A percentile compares a stretch with the other conserved stretches of the same genome.
Evolutionary conservation across 345 rosid species (phyloP).

Genomic region (Conringia planisiliqua): DNA sequence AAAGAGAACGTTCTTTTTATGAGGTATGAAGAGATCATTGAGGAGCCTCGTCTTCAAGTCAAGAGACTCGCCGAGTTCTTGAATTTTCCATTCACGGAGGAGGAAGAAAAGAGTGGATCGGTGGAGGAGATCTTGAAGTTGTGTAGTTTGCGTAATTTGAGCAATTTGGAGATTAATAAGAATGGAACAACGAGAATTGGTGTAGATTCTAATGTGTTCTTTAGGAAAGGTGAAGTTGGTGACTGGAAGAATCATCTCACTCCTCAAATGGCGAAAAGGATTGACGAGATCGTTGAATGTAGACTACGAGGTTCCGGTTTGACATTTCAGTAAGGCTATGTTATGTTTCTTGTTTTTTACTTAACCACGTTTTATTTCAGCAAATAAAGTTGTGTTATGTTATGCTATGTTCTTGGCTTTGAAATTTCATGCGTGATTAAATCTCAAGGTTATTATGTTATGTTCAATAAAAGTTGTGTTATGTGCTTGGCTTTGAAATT

Average conservation of each 20-base stretch:
- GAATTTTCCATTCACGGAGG: slow-evolving; percentile 41
- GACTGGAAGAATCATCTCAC: slow-evolving; percentile 51
- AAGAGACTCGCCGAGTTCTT: slow-evolving; percentile 44
- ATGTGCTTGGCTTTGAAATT: not conserved
- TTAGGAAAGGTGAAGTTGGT: slow-evolving; percentile 56
- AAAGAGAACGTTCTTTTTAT: slow-evolving; percentile 43
- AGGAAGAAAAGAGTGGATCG: slow-evolving; percentile 38
- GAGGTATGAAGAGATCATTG: slow-evolving; percentile 47
- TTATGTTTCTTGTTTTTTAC: not conserved
- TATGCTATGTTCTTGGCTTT: not conserved
- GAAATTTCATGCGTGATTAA: not conserved
- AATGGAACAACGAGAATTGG: slow-evolving; percentile 36
- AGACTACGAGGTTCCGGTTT: slow-evolving; percentile 39
- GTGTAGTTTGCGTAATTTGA: slow-evolving; percentile 50
- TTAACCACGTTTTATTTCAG: not conserved
- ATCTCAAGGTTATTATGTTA: not conserved
- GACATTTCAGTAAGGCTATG: slow-evolving; percentile 24
- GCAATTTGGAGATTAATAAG: slow-evolving; percentile 48
- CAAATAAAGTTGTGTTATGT: not conserved
- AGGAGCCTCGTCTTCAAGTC: slow-evolving; percentile 36
- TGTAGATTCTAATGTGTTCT: slow-evolving; percentile 25
- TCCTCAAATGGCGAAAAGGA: slow-evolving; percentile 32
- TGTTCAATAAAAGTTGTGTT: not conserved
- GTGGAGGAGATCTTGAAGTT: slow-evolving; percentile 43
- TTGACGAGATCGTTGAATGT: slow-evolving; percentile 39